Evolutionary conservation across 805 yeast genomes (phyloP), one percentile per base, ranked within the genome.

Genomic region (Scheffersomyces ergatensis): DNA sequence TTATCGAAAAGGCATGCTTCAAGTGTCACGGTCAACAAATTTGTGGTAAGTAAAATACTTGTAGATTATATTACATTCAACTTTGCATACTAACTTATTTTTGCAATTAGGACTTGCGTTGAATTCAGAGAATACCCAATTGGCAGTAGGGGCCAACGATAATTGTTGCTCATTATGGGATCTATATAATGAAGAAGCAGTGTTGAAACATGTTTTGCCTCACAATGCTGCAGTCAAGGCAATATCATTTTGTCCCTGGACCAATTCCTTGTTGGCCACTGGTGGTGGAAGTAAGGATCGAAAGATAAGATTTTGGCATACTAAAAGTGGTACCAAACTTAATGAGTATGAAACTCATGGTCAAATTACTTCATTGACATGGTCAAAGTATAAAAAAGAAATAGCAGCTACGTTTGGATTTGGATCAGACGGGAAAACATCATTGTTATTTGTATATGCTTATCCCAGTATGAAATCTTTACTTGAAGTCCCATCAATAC

Each of bases 141-240:
- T 87, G 26, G 89, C 96, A 0, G 75, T 86, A 7, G 97, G 97
- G 0, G 86, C 89, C 2, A 89, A 89, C 57, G 95, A 89, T 55
- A 88, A 89, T 53, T 67, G 78, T 14, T 86, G 92, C 43, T 73
- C 86, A 0, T 66, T 90, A 2, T 89, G 96, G 96, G 80, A 85
- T 48, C 72, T 85, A 16, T 38, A 64, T 2, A 43, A 63, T 4
- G 33, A 45, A 3, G 40, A 55, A 0, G 85, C 92, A 8, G 52
- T 40, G 17, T 50, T 77, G 36, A 60, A 65, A 44, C 78, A 72
- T 54, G 56, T 61, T 8, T 65, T 89, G 38, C 77, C 73, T 1
- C 97, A 90, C 53, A 65, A 69, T 2, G 95, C 96, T 1, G 97
- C 97, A 0, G 90, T 90, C 0, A 89, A 89, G 51, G 97, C 96